Evolutionary conservation across 1,284 basidiomycete species (phyloP).

Genomic region (Tremellales sp.): DNA sequence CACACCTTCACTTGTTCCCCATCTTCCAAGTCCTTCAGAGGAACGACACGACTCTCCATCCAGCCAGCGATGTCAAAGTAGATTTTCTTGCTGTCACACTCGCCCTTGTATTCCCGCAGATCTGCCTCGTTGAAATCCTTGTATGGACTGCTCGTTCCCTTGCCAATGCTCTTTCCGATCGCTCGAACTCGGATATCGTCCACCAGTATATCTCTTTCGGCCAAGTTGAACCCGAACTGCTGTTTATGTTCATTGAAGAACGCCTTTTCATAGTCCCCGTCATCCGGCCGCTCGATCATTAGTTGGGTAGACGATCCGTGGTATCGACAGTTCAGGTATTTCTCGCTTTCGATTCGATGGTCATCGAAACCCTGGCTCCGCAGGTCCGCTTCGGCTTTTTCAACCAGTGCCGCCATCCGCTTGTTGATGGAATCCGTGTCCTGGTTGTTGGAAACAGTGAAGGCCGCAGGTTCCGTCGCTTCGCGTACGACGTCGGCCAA

Average conservation of each 20-base stretch:
- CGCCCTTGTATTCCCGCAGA: slow-evolving; percentile 8
- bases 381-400: slow-evolving; percentile 62
- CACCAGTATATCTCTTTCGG: slow-evolving; percentile 32
- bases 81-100: slow-evolving; percentile 22
- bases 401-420: slow-evolving; percentile 25
- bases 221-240: slow-evolving; percentile 43
- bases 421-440: slow-evolving; percentile 18
- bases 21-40: slow-evolving; percentile 25
- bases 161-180: slow-evolving; percentile 29
- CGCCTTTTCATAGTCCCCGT: slow-evolving; percentile 25
- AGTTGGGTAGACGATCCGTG: slow-evolving; percentile 36
- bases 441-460: slow-evolving; percentile 17
- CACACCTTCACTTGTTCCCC: slow-evolving; percentile 31
- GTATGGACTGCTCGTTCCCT: slow-evolving; percentile 25
- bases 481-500: slow-evolving; percentile 40
- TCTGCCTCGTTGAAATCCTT: slow-evolving; percentile 21
- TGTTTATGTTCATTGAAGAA: slow-evolving; percentile 37
- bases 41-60: slow-evolving; percentile 25
- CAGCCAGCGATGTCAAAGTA: slow-evolving; percentile 38
- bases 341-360: slow-evolving; percentile 67
- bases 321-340: slow-evolving; percentile 40
- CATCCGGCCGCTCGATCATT: slow-evolving; percentile 38
- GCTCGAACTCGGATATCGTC: slow-evolving; percentile 39
- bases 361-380: slow-evolving; percentile 73
- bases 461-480: slow-evolving; percentile 33